phyloP scores from a whole-genome alignment of 2,329 filamentous ascomycete species.

The Sphaerulina vaccinii region DNA sequence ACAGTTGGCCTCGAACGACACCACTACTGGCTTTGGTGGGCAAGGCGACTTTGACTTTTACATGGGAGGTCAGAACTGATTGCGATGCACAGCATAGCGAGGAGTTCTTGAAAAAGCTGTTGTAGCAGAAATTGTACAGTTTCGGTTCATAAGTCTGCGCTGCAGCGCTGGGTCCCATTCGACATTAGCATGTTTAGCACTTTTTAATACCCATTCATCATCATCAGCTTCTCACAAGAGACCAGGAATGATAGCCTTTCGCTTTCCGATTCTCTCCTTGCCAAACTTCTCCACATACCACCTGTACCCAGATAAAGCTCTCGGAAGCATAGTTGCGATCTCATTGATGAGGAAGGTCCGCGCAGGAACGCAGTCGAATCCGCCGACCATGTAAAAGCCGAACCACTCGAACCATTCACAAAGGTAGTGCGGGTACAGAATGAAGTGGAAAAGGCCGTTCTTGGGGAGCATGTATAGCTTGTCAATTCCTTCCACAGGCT shows the following conservation, averaged over 20 bases:
- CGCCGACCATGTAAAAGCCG: constrained; percentile 77
- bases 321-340: constrained; percentile 82
- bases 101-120: background rate
- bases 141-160: too few species aligned
- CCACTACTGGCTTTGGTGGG: constrained; percentile 56
- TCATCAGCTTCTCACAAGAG: constrained; percentile 43
- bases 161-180: too few species aligned
- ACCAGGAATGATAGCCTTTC: constrained; percentile 71
- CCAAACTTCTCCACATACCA: constrained; percentile 94
- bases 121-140: background rate
- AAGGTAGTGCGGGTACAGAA: constrained; percentile 92
- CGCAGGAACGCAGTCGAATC: constrained; percentile 68
- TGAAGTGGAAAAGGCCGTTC: constrained; percentile 75
- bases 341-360: constrained; percentile 83
- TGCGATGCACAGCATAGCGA: too few species aligned
- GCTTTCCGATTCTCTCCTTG: constrained; percentile 70
- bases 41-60: constrained; percentile 80
- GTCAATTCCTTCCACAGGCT: constrained; percentile 55
- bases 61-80: constrained; percentile 40
- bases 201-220: constrained; percentile 12
- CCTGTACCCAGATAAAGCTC: constrained; percentile 73
- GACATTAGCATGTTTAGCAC: constrained; percentile 12
- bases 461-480: constrained; percentile 87
- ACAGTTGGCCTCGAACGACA: constrained; percentile 79
- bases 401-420: constrained; percentile 96